Conservation (phyloP, 176 grass and related monocot genomes). For the Bolboschoenus planiculmis region DNA sequence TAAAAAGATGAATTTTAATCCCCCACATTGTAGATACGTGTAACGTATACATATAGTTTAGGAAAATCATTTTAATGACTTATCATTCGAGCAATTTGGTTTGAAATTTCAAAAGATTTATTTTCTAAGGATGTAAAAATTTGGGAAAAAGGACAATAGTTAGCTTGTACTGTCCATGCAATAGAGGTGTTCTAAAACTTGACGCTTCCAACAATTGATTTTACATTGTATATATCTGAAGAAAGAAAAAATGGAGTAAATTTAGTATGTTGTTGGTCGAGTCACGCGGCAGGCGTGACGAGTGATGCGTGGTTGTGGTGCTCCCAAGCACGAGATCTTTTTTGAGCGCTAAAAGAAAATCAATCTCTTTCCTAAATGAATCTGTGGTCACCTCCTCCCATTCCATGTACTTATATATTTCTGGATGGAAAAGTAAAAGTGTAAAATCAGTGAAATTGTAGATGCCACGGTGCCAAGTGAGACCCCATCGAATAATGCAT, state of each 20-base stretch:
- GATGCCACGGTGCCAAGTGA: slow-evolving; percentile 25
- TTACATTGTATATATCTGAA: background rate
- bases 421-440: background rate
- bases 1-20: no score
- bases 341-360: background rate
- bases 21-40: no score
- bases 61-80: no score
- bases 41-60: no score
- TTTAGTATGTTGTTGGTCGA: background rate
- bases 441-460: background rate
- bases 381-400: background rate
- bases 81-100: no score
- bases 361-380: background rate
- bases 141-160: no score
- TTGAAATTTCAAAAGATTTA: no score
- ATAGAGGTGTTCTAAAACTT: background rate
- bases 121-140: no score
- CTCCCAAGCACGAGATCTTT: background rate
- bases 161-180: no score
- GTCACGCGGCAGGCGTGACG: background rate
- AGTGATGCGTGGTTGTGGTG: background rate
- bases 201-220: background rate
- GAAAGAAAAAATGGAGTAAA: background rate
- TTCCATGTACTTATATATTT: background rate
- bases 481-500: background rate